phyloP scores from a whole-genome alignment of 306 rosid species.

The Hylodesmum podocarpum region DNA sequence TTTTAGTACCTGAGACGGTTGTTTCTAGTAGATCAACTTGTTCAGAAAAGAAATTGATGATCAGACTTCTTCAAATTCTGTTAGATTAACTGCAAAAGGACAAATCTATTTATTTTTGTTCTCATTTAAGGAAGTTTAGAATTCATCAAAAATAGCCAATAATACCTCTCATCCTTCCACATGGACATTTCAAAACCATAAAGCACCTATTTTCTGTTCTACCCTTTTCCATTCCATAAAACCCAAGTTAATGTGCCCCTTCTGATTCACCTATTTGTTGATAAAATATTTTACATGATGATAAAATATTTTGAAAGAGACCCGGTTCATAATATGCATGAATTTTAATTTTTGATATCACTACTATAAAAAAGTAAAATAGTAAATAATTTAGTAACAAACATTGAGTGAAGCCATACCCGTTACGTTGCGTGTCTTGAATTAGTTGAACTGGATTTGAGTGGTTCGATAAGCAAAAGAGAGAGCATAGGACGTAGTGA shows the following conservation, averaged over 20 bases:
- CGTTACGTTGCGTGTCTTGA: no score
- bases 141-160: conserved; percentile 15
- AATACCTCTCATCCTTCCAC: conserved; percentile 35
- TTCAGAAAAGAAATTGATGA: conserved; percentile 2
- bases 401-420: no score
- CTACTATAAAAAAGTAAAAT: no score
- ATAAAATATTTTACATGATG: no score
- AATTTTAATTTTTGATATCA: no score
- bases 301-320: no score
- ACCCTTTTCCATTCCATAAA: neutral
- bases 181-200: conserved; percentile 36
- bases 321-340: no score
- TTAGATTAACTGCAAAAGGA: conserved; percentile 17
- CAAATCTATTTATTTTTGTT: neutral
- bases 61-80: neutral
- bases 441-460: no score
- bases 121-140: neutral
- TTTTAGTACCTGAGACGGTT: conserved; percentile 28
- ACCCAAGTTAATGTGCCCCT: neutral
- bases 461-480: no score
- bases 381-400: no score
- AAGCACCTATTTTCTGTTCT: neutral
- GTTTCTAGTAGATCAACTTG: conserved; percentile 15
- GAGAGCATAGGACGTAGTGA: no score
- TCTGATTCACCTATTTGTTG: conserved; percentile 18